phyloP scores from a whole-genome alignment of 805 yeast genomes.

The Metschnikowia santaceciliae region DNA sequence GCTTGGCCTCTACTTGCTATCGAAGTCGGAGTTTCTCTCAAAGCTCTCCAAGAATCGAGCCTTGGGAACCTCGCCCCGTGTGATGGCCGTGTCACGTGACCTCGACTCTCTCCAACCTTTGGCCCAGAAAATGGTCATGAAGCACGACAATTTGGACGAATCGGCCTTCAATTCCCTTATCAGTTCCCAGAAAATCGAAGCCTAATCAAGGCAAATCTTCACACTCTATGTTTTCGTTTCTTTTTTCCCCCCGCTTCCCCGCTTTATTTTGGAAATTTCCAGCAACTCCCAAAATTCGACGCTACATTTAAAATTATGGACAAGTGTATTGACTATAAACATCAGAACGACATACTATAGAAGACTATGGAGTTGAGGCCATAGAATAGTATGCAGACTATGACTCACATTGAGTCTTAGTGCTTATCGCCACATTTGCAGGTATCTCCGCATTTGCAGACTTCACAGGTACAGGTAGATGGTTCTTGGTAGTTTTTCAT shows the following conservation, averaged over 20 bases:
- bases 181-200: too few relatives aligned
- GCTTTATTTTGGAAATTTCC: too few relatives aligned
- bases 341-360: too few relatives aligned
- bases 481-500: slow-evolving; percentile 6
- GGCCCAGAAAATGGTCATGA: slow-evolving; percentile 20
- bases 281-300: too few relatives aligned
- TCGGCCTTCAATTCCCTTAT: not conserved
- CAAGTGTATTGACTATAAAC: too few relatives aligned
- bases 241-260: too few relatives aligned
- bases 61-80: slow-evolving; percentile 18
- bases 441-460: slow-evolving; percentile 7
- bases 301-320: too few relatives aligned
- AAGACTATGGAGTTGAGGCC: too few relatives aligned
- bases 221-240: too few relatives aligned
- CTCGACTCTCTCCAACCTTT: slow-evolving; percentile 22
- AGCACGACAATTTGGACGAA: slow-evolving; percentile 9
- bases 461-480: slow-evolving; percentile 4
- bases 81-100: slow-evolving; percentile 20
- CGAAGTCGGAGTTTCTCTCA: slow-evolving; percentile 8
- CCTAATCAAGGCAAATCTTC: too few relatives aligned
- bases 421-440: slow-evolving; percentile 5
- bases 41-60: slow-evolving; percentile 17
- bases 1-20: slow-evolving; percentile 55
- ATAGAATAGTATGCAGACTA: too few relatives aligned
- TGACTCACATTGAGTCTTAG: not conserved